Evolutionary conservation across 768 basidiomycete genomes (phyloP).

Genomic region (Boletus rubescentipes): DNA sequence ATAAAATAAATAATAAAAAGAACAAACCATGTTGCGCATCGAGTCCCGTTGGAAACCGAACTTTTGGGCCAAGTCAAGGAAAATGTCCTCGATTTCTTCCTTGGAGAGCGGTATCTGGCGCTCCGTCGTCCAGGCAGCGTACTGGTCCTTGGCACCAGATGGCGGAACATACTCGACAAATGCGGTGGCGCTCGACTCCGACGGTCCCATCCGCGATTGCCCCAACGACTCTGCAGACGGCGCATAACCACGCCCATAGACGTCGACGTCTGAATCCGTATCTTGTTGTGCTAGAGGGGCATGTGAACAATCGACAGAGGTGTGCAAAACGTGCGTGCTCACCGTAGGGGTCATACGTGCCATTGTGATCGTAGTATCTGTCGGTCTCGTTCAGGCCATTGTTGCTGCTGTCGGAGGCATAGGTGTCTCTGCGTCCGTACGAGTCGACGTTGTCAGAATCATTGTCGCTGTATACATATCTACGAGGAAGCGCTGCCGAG

Average conservation of each 20-base stretch:
- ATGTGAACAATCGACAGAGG: conserved; percentile 9
- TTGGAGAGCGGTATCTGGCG: conserved; percentile 95
- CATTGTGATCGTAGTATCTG: conserved; percentile 63
- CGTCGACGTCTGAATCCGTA: conserved; percentile 80
- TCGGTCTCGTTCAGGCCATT: conserved; percentile 43
- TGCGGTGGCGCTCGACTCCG: conserved; percentile 70
- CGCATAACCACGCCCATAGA: conserved; percentile 66
- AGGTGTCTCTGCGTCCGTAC: conserved; percentile 65
- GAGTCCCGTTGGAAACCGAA: conserved; percentile 97
- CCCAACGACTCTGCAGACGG: conserved; percentile 76
- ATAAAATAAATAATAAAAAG: conserved; percentile 15
- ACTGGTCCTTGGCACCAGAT: conserved; percentile 70
- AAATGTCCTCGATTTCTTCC: conserved; percentile 99
- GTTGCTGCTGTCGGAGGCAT: conserved; percentile 69
- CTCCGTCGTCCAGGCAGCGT: conserved; percentile 92
- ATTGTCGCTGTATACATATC: conserved; percentile 67
- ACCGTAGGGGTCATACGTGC: conserved; percentile 67
- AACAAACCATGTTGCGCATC: conserved; percentile 87
- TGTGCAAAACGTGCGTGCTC: conserved; percentile 16
- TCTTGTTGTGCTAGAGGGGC: conserved; percentile 61
- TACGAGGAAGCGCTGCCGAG: conserved; percentile 36
- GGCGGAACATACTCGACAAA: conserved; percentile 62
- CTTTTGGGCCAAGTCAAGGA: conserved; percentile 96
- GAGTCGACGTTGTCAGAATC: conserved; percentile 68
- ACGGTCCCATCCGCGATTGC: conserved; percentile 55